Evolutionary conservation across 1,284 basidiomycete genomes (phyloP), one percentile per base, ranked within the genome.

Genomic region (Porogramme epimiltina): DNA sequence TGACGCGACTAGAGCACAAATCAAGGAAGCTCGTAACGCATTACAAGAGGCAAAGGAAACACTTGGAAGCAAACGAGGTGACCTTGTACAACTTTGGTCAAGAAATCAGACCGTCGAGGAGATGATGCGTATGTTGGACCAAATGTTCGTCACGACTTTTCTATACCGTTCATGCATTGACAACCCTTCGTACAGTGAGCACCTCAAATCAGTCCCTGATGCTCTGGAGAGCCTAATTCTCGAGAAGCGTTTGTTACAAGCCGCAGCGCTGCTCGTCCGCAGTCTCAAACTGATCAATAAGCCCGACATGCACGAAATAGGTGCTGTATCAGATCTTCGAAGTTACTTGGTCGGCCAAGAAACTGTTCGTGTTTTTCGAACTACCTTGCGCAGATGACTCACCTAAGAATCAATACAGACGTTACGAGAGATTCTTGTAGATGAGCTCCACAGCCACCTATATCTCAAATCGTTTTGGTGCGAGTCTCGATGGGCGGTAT

Each of bases 391-490:
- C 8, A n/a, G n/a, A n/a, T n/a, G n/a, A n/a, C n/a, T n/a, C n/a
- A n/a, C n/a, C n/a, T n/a, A n/a, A n/a, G n/a, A n/a, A 25, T 26
- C 28, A 3, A 22, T 25, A n/a, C 18, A 95, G 92, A 87, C 91
- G 10, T 72, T 98, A 41, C 81, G 90, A 46, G 95, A 99, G 58
- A 97, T 99, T 51, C 73, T 99, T 47, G 79, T 97, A 16, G 97
- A 99, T 61, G 97, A 99, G 67, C 78, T 99, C 22, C 95, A 99
- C 68, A 95, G 88, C 63, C 97, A 99, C 70, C 73, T 99, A n/a
- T 99, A 98, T 70, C 82, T 99, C 52, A 98, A 97, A 67, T 93
- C 90, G 6, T 95, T 94, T 69, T 98, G 95, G 85, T 96, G 91
- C 67, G 96, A 99, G 60, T 82, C 85, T 9, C 83, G 96, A 41